Conservation (phyloP, 345 rosid genomes). For the Camelina hispida region DNA sequence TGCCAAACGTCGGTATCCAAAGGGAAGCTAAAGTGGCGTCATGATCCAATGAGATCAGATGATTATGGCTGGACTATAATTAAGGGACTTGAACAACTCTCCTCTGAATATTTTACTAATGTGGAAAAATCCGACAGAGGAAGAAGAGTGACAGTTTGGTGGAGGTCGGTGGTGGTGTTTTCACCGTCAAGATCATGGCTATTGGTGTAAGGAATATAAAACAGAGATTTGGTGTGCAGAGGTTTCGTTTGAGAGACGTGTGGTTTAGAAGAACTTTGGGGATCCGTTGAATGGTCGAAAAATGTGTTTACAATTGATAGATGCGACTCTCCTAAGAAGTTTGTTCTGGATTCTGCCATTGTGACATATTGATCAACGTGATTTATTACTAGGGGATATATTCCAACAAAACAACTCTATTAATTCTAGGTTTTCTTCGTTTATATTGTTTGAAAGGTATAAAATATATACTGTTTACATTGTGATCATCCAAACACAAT, state of each 20-base stretch:
- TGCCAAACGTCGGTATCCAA: neutral
- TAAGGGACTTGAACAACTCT: neutral
- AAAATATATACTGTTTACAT: no score
- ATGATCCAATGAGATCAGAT: no score
- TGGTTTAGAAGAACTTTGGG: neutral
- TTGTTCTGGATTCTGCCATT: neutral
- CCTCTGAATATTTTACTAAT: no score
- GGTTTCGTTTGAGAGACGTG: neutral
- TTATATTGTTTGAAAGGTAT: no score
- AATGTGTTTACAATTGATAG: neutral
- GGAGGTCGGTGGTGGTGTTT: neutral
- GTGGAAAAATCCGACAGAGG: neutral
- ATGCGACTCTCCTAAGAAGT: neutral
- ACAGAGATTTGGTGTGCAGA: neutral
- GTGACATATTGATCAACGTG: neutral
- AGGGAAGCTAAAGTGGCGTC: no score
- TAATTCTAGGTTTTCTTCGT: no score
- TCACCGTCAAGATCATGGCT: no score
- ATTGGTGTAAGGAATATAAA: no score
- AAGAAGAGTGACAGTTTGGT: neutral
- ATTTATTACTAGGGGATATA: no score
- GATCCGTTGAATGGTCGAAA: neutral
- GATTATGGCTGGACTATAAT: neutral
- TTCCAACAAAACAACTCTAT: no score
- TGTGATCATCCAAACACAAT: no score